A percentile compares a stretch with the other conserved stretches of the same genome.
phyloP scores from a whole-genome alignment of 768 basidiomycete genomes.

The Tephrocybe sp. region DNA sequence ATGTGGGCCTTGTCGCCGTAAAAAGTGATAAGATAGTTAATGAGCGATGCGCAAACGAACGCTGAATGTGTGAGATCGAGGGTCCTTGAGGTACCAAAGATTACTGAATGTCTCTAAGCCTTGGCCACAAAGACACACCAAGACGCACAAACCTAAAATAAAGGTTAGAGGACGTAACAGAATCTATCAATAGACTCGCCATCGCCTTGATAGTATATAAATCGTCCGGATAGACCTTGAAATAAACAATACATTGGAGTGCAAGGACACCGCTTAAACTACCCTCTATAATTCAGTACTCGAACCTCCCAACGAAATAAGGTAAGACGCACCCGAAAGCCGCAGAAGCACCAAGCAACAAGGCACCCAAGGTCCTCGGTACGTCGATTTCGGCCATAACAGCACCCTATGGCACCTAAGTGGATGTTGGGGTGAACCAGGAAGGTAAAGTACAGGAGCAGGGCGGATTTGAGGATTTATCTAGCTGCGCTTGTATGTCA shows the following conservation, averaged over 20 bases:
- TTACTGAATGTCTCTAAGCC: not conserved
- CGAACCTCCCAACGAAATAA: not conserved
- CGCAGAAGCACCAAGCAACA: constrained; percentile 22
- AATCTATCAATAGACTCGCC: constrained; percentile 10
- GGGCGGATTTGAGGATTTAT: no score
- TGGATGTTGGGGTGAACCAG: no score
- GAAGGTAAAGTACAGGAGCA: no score
- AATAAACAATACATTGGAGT: constrained; percentile 25
- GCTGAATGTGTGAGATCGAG: constrained; percentile 21
- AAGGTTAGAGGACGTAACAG: not conserved
- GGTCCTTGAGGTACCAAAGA: constrained; percentile 8
- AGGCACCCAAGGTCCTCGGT: constrained; percentile 16
- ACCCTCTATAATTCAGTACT: not conserved
- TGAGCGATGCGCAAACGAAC: constrained; percentile 20
- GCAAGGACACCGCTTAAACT: constrained; percentile 25
- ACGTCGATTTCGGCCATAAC: constrained; percentile 11
- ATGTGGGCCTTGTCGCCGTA: constrained; percentile 14
- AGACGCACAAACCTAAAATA: constrained; percentile 11
- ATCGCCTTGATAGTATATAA: constrained; percentile 15
- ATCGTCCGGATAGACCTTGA: constrained; percentile 25
- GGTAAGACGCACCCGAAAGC: constrained; percentile 21
- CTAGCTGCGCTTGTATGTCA: no score
- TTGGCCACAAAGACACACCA: constrained; percentile 5
- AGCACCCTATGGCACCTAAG: no score
- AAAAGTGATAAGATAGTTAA: constrained; percentile 21